Percentiles rank a stretch among this genome's conserved stretches.
Conservation (phyloP, 257 asterid genomes). For the Scutellaria galericulata region DNA sequence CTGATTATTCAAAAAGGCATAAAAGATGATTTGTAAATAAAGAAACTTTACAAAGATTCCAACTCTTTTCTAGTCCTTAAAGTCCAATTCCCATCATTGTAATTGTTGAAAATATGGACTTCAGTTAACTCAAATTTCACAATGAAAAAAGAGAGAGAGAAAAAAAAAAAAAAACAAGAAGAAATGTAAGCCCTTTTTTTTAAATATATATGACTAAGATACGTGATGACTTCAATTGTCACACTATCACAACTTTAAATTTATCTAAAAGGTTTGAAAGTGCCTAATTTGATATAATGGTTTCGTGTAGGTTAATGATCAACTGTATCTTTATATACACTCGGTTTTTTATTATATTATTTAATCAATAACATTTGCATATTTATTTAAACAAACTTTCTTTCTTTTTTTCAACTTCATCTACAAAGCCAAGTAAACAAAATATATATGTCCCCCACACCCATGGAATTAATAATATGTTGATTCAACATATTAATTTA, state of each 20-base stretch:
- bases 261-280: too few relatives aligned
- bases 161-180: not conserved
- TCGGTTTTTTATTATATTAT: too few relatives aligned
- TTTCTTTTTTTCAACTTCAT: too few relatives aligned
- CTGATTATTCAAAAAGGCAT: not conserved
- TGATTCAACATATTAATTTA: not conserved
- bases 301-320: too few relatives aligned
- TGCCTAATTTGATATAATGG: not conserved
- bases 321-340: too few relatives aligned
- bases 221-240: too few relatives aligned
- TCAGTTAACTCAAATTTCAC: not conserved
- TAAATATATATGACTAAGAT: too few relatives aligned
- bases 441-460: not conserved
- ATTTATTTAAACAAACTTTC: too few relatives aligned
- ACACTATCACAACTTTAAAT: too few relatives aligned
- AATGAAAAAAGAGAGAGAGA: not conserved
- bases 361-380: too few relatives aligned
- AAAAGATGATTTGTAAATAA: conserved; percentile 1
- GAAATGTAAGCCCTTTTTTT: not conserved
- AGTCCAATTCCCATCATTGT: conserved; percentile 15
- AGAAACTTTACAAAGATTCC: conserved; percentile 14
- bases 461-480: not conserved
- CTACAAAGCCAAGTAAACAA: not conserved
- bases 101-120: not conserved
- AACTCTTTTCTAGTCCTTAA: not conserved